Base-by-base conservation (phyloP, 805 yeast genomes). In the Teunomyces panamensis region DNA sequence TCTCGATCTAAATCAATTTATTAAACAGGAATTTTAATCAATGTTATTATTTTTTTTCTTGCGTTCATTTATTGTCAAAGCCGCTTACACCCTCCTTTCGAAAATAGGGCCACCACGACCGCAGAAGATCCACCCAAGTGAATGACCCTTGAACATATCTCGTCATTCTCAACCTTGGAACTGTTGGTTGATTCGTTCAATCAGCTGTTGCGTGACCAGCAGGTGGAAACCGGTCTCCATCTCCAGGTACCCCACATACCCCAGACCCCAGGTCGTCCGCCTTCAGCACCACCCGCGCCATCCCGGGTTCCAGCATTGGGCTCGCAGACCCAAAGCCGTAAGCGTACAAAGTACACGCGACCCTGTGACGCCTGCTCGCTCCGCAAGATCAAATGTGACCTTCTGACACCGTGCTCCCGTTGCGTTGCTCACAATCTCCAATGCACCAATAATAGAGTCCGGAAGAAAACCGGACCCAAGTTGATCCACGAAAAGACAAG, bases 331-430 rank as follows among this genome's bases (percentile, higher is more conserved):
- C 24, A 13, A 47, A 36, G 28, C 14, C 41, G 41, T 11, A 37
- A 26, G 2, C 30, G 41, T n/a, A 26, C 41, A 10, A 37, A 37
- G 3, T 61, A 64, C 43, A 52, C 67, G 5, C 52, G 73, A 26
- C 74, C 76, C 4, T 71, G 76, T 51, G 75, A 71, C 53, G 69
- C 65, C 2, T 71, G 76, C 55, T 65, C 74, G 9, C 53, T 68
- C 42, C 47, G 75, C 27, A 65, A 70, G 43, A 64, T 69, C 39
- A 58, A 65, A 16, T 71, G 76, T 53, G 67, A 66, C 46, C 45
- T 51, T 35, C 34, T 46, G 16, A 56, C 55, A 17, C 73, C 73
- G 5, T 71, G 76, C 49, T 48, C 58, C 1, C 53, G 67, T 32
- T 71, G 76, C 51, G 46, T 54, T 2, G 54, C 57, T 14, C 67